Conservation (phyloP, 2,329 filamentous ascomycete species). For the Penicillium sp. region DNA sequence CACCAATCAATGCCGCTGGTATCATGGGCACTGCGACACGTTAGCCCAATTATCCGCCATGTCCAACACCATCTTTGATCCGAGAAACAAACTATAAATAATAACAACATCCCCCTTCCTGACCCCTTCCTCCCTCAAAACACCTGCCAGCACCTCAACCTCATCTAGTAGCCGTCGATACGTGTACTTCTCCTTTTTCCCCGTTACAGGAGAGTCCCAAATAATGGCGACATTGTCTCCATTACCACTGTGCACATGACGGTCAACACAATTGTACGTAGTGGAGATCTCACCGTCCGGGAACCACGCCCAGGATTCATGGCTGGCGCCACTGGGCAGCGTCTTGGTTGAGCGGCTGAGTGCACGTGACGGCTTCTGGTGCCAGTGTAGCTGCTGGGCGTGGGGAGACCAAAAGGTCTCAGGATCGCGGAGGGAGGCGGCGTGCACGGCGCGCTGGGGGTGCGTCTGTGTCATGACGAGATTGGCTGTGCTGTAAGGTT, state of each 20-base stretch:
- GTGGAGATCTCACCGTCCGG: slow-evolving; percentile 86
- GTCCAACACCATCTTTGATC: neutral
- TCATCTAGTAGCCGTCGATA: slow-evolving; percentile 78
- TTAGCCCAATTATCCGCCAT: neutral
- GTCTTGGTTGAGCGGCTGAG: slow-evolving; percentile 67
- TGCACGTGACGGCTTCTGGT: slow-evolving; percentile 70
- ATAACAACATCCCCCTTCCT: slow-evolving; percentile 84
- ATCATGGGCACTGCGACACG: slow-evolving; percentile 84
- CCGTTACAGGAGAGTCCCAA: slow-evolving; percentile 86
- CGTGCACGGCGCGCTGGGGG: slow-evolving; percentile 57
- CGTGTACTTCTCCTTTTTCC: slow-evolving; percentile 71
- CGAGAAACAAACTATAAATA: slow-evolving; percentile 72
- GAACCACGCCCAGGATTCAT: slow-evolving; percentile 89
- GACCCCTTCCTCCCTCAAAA: slow-evolving; percentile 80
- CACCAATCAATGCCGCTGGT: slow-evolving; percentile 82
- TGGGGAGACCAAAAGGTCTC: slow-evolving; percentile 77
- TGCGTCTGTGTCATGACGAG: slow-evolving; percentile 23
- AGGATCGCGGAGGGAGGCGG: slow-evolving; percentile 68
- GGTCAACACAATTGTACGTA: slow-evolving; percentile 88
- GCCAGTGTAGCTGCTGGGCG: slow-evolving; percentile 78
- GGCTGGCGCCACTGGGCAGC: slow-evolving; percentile 62
- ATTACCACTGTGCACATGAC: slow-evolving; percentile 81
- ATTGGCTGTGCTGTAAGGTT: neutral
- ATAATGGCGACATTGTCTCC: slow-evolving; percentile 77
- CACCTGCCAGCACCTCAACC: slow-evolving; percentile 80